Conservation (phyloP, 2,329 filamentous ascomycete genomes). For the Calonectria pteridis region DNA sequence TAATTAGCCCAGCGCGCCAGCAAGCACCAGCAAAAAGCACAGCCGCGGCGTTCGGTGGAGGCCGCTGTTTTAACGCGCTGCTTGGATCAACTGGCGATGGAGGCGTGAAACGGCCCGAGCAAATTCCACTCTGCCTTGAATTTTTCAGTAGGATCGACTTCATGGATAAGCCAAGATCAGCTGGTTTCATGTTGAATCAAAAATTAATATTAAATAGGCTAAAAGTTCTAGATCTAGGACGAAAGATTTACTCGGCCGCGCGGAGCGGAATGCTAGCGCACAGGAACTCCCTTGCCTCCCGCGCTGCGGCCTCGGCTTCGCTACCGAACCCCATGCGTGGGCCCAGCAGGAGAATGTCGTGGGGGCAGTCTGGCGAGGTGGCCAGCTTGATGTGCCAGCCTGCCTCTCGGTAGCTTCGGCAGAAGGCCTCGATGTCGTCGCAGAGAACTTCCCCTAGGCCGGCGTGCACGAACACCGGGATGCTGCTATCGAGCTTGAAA, state of each 20-base stretch:
- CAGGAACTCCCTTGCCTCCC: constrained; percentile 31
- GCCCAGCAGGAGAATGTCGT: constrained; percentile 36
- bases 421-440: constrained; percentile 36
- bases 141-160: neutral
- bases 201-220: neutral
- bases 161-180: neutral
- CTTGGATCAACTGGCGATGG: neutral
- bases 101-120: neutral
- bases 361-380: constrained; percentile 33
- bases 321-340: constrained; percentile 29
- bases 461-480: constrained; percentile 34
- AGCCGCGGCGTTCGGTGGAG: neutral
- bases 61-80: neutral
- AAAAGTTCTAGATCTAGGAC: neutral
- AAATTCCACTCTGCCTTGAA: neutral
- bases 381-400: constrained; percentile 34
- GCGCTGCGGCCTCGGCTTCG: constrained; percentile 34
- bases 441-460: constrained; percentile 33
- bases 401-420: constrained; percentile 24
- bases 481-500: constrained; percentile 7
- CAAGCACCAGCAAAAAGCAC: no score
- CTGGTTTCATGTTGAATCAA: neutral
- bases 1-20: neutral
- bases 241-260: neutral
- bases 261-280: neutral